Evolutionary conservation across 2,329 filamentous ascomycete species (phyloP).

Genomic region (Magnaporthiopsis incrustans): DNA sequence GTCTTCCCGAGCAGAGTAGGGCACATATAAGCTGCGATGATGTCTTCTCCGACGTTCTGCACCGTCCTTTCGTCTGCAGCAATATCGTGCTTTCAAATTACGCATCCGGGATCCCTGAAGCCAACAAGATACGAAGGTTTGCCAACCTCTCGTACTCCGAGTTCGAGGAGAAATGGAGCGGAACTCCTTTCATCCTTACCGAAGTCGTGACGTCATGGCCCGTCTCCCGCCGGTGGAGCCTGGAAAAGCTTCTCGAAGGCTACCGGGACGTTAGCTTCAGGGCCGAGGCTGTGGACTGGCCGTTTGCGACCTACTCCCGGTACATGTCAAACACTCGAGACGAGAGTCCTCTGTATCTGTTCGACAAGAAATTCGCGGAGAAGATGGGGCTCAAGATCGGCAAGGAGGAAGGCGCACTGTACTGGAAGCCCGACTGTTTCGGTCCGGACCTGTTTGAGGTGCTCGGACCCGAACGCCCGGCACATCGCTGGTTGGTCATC

Average conservation of each 20-base stretch:
- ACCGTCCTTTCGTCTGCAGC: conserved; percentile 84
- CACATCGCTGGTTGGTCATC: conserved; percentile 87
- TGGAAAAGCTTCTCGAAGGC: conserved; percentile 54
- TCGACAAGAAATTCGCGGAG: conserved; percentile 77
- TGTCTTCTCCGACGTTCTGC: conserved; percentile 83
- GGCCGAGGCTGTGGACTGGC: conserved; percentile 92
- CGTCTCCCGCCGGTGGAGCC: conserved; percentile 65
- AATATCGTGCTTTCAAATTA: conserved; percentile 63
- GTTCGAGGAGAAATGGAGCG: conserved; percentile 68
- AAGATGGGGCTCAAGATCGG: conserved; percentile 72
- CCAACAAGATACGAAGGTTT: conserved; percentile 67
- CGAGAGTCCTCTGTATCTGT: conserved; percentile 87
- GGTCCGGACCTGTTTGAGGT: conserved; percentile 79
- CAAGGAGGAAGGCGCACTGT: conserved; percentile 43
- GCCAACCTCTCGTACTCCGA: conserved; percentile 61
- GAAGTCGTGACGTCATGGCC: conserved; percentile 76
- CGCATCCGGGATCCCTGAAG: conserved; percentile 59
- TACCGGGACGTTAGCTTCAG: conserved; percentile 67
- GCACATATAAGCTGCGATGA: conserved; percentile 62
- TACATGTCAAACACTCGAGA: conserved; percentile 78
- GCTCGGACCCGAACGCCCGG: conserved; percentile 69
- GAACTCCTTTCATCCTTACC: conserved; percentile 80
- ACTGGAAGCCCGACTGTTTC: conserved; percentile 79
- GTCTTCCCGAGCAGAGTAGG: conserved; percentile 40
- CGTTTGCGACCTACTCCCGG: conserved; percentile 66